These are phyloP conservation scores for Talaromyces thailandensis DNA, from an alignment of 495 filamentous ascomycete genomes.

Conservation along the genomic window DNA sequence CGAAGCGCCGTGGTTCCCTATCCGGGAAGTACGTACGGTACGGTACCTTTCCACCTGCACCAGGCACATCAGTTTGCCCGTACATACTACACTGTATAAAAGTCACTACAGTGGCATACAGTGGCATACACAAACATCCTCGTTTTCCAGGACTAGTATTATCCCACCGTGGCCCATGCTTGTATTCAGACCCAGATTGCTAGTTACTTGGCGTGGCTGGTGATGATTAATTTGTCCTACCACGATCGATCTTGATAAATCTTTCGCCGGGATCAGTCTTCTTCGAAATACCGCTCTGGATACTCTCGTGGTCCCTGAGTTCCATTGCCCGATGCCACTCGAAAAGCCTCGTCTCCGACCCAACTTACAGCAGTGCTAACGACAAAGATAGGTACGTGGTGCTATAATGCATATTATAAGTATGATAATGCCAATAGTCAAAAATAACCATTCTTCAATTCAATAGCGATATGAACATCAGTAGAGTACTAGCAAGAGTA, in stretches of 20 bases:
- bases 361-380: not conserved
- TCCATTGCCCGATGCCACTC: not conserved
- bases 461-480: too few relatives aligned
- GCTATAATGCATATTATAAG: not conserved
- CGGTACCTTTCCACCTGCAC: too few relatives aligned
- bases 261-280: not conserved
- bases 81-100: too few relatives aligned
- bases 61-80: not conserved
- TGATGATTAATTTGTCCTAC: not conserved
- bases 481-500: too few relatives aligned
- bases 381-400: not conserved
- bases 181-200: not conserved
- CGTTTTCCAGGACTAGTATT: not conserved
- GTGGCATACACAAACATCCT: not conserved
- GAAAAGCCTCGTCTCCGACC: not conserved
- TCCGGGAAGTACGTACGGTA: slow-evolving; percentile 3
- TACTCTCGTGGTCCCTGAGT: not conserved
- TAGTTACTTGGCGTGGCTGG: not conserved
- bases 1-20: slow-evolving; percentile 3
- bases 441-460: not conserved
- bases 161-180: not conserved
- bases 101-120: too few relatives aligned
- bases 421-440: not conserved
- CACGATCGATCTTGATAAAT: not conserved
- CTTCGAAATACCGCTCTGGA: not conserved